A percentile compares a stretch with the other conserved stretches of the same genome.
These are phyloP conservation scores for Cyberlindnera xylosilytica DNA, from an alignment of 805 yeast species.

Conservation along the genomic window DNA sequence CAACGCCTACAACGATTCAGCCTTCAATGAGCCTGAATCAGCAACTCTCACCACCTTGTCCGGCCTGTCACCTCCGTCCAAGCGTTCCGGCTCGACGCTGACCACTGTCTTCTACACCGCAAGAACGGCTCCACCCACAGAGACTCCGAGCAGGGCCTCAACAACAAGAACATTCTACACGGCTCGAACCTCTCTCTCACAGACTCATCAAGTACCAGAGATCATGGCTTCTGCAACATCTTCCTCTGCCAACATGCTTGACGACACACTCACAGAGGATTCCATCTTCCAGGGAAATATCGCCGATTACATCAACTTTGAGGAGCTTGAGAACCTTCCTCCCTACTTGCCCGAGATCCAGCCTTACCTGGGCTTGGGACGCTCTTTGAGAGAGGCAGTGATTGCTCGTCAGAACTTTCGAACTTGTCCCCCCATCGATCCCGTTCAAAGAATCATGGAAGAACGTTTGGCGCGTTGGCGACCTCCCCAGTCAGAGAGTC, in stretches of 20 bases:
- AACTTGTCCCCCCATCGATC: slow-evolving; percentile 25
- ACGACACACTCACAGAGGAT: too few relatives aligned
- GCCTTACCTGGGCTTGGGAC: slow-evolving; percentile 17
- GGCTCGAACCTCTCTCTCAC: neutral
- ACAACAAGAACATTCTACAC: neutral
- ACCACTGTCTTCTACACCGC: slow-evolving; percentile 4
- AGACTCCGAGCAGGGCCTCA: neutral
- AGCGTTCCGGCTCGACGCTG: slow-evolving; percentile 2
- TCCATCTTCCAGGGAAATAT: too few relatives aligned
- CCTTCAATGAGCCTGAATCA: too few relatives aligned
- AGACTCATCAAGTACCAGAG: too few relatives aligned
- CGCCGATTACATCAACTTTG: too few relatives aligned
- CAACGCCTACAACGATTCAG: too few relatives aligned
- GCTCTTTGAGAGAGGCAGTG: slow-evolving; percentile 28
- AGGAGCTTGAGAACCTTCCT: slow-evolving; percentile 20
- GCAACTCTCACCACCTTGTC: too few relatives aligned
- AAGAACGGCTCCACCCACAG: neutral
- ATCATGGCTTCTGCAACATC: too few relatives aligned
- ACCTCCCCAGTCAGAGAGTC: slow-evolving; percentile 28
- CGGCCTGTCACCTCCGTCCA: too few relatives aligned
- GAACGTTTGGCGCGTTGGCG: slow-evolving; percentile 35
- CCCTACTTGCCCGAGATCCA: slow-evolving; percentile 18
- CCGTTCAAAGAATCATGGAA: slow-evolving; percentile 33
- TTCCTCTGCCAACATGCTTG: too few relatives aligned
- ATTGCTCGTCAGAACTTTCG: slow-evolving; percentile 29